phyloP scores from a whole-genome alignment of 2,329 filamentous ascomycete genomes.

The Chaetomiaceae sp. region DNA sequence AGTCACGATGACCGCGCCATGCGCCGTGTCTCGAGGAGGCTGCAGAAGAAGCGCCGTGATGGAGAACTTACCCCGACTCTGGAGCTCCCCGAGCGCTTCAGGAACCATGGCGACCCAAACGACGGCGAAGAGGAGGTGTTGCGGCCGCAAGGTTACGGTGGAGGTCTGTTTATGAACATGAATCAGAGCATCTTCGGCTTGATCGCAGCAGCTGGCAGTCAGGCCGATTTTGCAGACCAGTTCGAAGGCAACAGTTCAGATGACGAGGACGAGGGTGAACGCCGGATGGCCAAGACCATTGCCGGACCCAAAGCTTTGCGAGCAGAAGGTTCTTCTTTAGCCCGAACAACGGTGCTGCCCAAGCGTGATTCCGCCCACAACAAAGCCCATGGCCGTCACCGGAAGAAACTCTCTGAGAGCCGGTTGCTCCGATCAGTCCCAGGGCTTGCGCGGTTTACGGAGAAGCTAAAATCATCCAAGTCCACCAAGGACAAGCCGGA shows the following conservation, averaged over 20 bases:
- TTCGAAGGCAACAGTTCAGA: conserved; percentile 78
- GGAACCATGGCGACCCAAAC: conserved; percentile 42
- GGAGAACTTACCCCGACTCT: conserved; percentile 36
- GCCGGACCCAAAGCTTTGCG: conserved; percentile 14
- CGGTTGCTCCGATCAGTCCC: conserved; percentile 61
- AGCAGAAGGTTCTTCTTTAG: conserved; percentile 22
- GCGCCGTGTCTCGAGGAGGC: conserved; percentile 37
- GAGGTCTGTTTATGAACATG: conserved; percentile 62
- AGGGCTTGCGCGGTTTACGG: conserved; percentile 45
- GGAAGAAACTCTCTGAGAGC: conserved; percentile 48
- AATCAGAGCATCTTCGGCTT: conserved; percentile 93
- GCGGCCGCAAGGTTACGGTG: conserved; percentile 35
- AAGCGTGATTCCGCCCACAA: conserved; percentile 32
- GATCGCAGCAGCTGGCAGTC: conserved; percentile 80
- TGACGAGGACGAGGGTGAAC: conserved; percentile 52
- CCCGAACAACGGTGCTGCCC: conserved; percentile 51
- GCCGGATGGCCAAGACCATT: conserved; percentile 24
- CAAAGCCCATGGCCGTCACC: conserved; percentile 15
- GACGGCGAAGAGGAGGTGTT: conserved; percentile 44
- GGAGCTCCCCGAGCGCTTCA: conserved; percentile 49
- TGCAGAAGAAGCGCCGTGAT: conserved; percentile 40
- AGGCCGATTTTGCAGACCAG: conserved; percentile 72
- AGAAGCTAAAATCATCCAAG: conserved; percentile 36
- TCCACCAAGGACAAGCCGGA: conserved; percentile 35
- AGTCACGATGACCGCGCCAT: conserved; percentile 31